A percentile compares a stretch with the other conserved stretches of the same genome.
phyloP scores from a whole-genome alignment of 1,284 basidiomycete genomes.

The Pterulicium gracile region DNA sequence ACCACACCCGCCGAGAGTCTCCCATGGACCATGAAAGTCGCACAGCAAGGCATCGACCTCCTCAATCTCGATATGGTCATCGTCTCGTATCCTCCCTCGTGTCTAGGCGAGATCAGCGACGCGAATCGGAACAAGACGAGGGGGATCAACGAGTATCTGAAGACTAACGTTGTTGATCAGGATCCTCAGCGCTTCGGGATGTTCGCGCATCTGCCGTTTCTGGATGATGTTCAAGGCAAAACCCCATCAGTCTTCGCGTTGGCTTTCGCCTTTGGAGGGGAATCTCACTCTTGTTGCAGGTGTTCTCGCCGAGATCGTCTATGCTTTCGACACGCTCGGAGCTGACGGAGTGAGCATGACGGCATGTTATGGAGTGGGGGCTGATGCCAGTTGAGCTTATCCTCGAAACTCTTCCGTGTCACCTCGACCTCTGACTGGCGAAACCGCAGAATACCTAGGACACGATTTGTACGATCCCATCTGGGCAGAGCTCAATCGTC shows the following conservation, averaged over 20 bases:
- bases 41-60: conserved; percentile 47
- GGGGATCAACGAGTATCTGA: conserved; percentile 34
- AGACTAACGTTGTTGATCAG: conserved; percentile 28
- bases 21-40: conserved; percentile 51
- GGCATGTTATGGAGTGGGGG: conserved; percentile 48
- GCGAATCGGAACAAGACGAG: conserved; percentile 33
- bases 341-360: conserved; percentile 53
- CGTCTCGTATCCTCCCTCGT: conserved; percentile 54
- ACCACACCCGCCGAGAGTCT: conserved; percentile 47
- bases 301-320: background rate
- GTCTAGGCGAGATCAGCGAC: conserved; percentile 26
- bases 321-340: conserved; percentile 31
- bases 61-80: conserved; percentile 46
- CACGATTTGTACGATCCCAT: conserved; percentile 49
- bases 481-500: conserved; percentile 52
- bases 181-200: conserved; percentile 52
- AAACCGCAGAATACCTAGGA: conserved; percentile 47
- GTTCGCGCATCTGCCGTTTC: conserved; percentile 50
- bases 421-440: conserved; percentile 4
- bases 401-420: conserved; percentile 6
- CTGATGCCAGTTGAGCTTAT: conserved; percentile 27
- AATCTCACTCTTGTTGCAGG: background rate
- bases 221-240: conserved; percentile 48
- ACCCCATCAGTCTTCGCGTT: conserved; percentile 3
- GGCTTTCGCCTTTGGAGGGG: background rate